Conservation (phyloP, 495 filamentous ascomycete genomes). For the Podospora pseudopauciseta region DNA sequence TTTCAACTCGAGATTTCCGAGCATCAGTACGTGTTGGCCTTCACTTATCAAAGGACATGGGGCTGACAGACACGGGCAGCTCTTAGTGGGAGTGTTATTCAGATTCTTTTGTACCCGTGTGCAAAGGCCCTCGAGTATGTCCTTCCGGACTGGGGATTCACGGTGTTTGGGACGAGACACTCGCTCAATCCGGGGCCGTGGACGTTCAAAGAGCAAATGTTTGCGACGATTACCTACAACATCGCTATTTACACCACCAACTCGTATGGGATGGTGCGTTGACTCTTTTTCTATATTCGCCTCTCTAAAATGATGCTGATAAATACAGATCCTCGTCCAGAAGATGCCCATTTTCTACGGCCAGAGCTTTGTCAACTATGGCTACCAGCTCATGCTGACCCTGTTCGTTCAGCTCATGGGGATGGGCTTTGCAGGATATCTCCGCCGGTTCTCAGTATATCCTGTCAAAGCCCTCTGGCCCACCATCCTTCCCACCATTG, state of each 20-base stretch:
- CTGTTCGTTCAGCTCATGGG: constrained; percentile 43
- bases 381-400: constrained; percentile 39
- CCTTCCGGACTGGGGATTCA: constrained; percentile 33
- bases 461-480: constrained; percentile 35
- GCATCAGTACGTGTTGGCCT: constrained; percentile 24
- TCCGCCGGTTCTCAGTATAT: constrained; percentile 49
- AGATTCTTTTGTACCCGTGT: constrained; percentile 41
- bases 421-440: constrained; percentile 45
- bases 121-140: constrained; percentile 31
- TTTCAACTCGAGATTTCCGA: constrained; percentile 40
- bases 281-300: not conserved
- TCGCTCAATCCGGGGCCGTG: constrained; percentile 43
- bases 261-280: constrained; percentile 30
- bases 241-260: constrained; percentile 36
- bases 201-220: constrained; percentile 46
- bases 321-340: constrained; percentile 27
- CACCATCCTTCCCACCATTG: constrained; percentile 29
- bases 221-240: constrained; percentile 37
- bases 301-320: constrained; percentile 4
- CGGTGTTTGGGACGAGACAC: constrained; percentile 27
- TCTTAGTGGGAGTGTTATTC: constrained; percentile 35
- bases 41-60: not conserved
- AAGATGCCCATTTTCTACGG: constrained; percentile 28
- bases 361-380: constrained; percentile 25
- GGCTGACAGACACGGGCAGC: constrained; percentile 15